These are phyloP conservation scores for Stellera chamaejasme DNA, from an alignment of 345 rosid genomes.

Conservation along the genomic window DNA sequence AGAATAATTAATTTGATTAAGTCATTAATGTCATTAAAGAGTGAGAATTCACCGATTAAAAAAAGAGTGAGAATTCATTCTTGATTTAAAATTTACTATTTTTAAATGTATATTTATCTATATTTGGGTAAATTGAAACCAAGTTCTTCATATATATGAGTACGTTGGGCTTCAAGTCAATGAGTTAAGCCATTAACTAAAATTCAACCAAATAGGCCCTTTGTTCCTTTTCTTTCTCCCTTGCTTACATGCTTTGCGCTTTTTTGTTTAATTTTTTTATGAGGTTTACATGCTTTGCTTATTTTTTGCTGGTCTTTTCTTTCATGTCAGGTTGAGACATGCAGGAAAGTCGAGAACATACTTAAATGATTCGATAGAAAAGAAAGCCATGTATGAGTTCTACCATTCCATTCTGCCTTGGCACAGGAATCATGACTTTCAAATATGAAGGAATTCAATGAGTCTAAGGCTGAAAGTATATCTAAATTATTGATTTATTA, in stretches of 20 bases:
- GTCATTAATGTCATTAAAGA: too few relatives aligned
- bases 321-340: conserved; percentile 71
- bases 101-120: too few relatives aligned
- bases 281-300: neutral
- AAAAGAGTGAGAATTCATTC: too few relatives aligned
- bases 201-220: neutral
- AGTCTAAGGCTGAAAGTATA: conserved; percentile 28
- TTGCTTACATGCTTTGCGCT: neutral
- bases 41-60: too few relatives aligned
- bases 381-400: conserved; percentile 38
- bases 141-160: too few relatives aligned
- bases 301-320: neutral
- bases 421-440: conserved; percentile 54
- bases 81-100: too few relatives aligned
- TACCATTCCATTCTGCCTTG: conserved; percentile 86
- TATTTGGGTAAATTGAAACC: too few relatives aligned
- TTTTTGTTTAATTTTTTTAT: neutral
- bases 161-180: too few relatives aligned
- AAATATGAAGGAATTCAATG: conserved; percentile 74
- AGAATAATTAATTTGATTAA: too few relatives aligned
- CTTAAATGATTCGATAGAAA: conserved; percentile 70
- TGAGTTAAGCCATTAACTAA: too few relatives aligned
- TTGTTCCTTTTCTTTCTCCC: neutral
- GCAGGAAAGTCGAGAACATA: conserved; percentile 91
- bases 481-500: conserved; percentile 7